Evolutionary conservation across 2,329 filamentous ascomycete genomes (phyloP), one percentile per base, ranked within the genome.

Genomic region (Pseudocercospora fuligena): DNA sequence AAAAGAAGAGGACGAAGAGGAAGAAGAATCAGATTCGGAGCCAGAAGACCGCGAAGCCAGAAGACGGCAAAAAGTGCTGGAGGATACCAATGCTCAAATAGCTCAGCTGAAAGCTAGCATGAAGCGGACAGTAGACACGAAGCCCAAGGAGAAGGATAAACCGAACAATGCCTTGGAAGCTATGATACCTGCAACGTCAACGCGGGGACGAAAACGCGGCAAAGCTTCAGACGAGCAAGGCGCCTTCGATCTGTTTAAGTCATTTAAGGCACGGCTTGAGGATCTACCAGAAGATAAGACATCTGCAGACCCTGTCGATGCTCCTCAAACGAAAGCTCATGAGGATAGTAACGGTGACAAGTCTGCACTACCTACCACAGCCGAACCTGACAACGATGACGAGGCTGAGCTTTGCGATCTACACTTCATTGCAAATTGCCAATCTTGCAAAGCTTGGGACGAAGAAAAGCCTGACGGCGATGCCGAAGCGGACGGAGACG

Each of bases 351-450:
- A 54, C 12, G 27, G 64, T 12, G 21, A 71, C 46, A 65, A 63
- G 57, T 53, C 66, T 23, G 60, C 51, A 1, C 59, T 19, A 59
- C 63, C 64, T 3, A 49, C 46, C 19, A 67, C 61, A 2, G 43
- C 63, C 23, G 78, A 81, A 33, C 78, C 76, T 68, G 84, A 85
- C 19, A 89, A 90, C 2, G 88, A 91, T 46, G 76, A 78, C 6
- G 92, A 96, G 77, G 89, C 88, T 2, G 86, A 86, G 59, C 84
- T 96, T 3, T 99, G 95, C 76, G 95, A 98, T 78, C 82, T 99
- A 40, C 95, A 99, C 78, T 99, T 98, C 79, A 96, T 99, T 69
- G 92, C 91, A 58, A 92, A 96, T 74, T 99, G 95, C 78, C 93
- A 97, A 77, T 97, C 93, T 53, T 98, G 95, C 78, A 89, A 88